phyloP scores from a whole-genome alignment of 768 basidiomycete species.

The Trametes gibbosa region DNA sequence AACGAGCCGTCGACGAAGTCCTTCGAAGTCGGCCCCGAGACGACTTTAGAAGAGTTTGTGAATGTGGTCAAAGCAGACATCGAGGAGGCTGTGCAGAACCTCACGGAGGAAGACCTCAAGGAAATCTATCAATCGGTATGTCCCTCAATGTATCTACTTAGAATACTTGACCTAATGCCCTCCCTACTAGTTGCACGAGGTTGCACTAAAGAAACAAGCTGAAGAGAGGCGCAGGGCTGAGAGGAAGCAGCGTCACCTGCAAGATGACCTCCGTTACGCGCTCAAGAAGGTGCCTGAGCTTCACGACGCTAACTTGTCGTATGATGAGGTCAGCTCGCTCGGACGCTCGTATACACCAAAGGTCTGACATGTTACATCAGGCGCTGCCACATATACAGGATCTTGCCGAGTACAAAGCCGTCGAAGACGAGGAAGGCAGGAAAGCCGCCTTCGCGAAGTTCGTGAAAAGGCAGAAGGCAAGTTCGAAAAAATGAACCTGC shows the following conservation, averaged over 20 bases:
- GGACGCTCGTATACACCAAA: background rate
- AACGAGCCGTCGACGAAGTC: slow-evolving; percentile 16
- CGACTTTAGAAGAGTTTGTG: slow-evolving; percentile 62
- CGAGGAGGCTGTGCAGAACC: slow-evolving; percentile 46
- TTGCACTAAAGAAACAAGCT: slow-evolving; percentile 69
- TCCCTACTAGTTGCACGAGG: slow-evolving; percentile 59
- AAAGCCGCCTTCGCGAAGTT: slow-evolving; percentile 84
- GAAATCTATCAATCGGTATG: slow-evolving; percentile 65
- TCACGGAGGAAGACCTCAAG: slow-evolving; percentile 52
- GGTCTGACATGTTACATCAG: slow-evolving; percentile 34
- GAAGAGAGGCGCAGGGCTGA: slow-evolving; percentile 88
- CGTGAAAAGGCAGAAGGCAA: slow-evolving; percentile 85
- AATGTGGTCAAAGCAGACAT: slow-evolving; percentile 54
- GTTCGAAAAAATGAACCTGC: slow-evolving; percentile 8
- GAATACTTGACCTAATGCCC: slow-evolving; percentile 4
- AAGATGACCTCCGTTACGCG: slow-evolving; percentile 96
- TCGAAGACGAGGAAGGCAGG: slow-evolving; percentile 85
- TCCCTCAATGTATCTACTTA: slow-evolving; percentile 6
- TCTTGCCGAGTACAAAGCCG: slow-evolving; percentile 80
- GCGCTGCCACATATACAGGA: slow-evolving; percentile 74
- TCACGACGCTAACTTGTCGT: slow-evolving; percentile 69
- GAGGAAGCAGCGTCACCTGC: slow-evolving; percentile 78
- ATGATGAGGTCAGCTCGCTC: slow-evolving; percentile 70
- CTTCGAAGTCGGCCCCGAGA: slow-evolving; percentile 52
- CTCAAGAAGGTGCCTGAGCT: slow-evolving; percentile 85